phyloP scores from a whole-genome alignment of 2,329 filamentous ascomycete genomes.

The Zasmidium angulare region DNA sequence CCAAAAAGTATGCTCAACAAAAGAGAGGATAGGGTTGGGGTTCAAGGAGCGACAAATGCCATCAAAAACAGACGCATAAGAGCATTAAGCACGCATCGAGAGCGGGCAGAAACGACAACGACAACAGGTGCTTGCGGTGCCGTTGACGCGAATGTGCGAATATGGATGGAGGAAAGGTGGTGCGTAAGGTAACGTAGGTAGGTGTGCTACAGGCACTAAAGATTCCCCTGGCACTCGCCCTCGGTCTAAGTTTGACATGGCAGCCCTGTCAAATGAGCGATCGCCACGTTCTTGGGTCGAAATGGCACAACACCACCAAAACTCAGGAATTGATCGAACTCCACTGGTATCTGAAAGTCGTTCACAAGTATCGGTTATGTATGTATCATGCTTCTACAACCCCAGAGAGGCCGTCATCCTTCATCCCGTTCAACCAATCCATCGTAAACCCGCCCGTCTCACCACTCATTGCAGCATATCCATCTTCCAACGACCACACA shows the following conservation, averaged over 20 bases:
- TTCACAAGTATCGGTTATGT: background rate
- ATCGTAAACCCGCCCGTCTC: slow-evolving; percentile 35
- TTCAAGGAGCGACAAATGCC: slow-evolving; percentile 11
- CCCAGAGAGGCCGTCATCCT: slow-evolving; percentile 21
- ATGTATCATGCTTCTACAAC: slow-evolving; percentile 1
- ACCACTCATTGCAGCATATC: slow-evolving; percentile 33
- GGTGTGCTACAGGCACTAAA: too few species aligned
- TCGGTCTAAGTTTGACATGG: background rate
- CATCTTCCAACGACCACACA: slow-evolving; percentile 33
- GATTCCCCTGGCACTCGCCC: background rate
- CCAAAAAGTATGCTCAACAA: slow-evolving; percentile 9
- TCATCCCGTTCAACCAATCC: slow-evolving; percentile 38
- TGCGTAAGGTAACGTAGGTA: background rate
- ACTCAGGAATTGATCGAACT: background rate
- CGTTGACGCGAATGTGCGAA: background rate
- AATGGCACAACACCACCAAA: background rate
- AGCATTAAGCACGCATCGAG: slow-evolving; percentile 9
- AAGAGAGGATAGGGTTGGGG: slow-evolving; percentile 6
- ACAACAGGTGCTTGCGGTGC: background rate
- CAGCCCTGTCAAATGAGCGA: background rate
- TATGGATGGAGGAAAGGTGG: background rate
- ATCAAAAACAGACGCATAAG: slow-evolving; percentile 3
- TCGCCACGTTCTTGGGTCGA: background rate
- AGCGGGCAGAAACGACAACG: background rate
- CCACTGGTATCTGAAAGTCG: background rate